Evolutionary conservation across 352 stramenopile species (phyloP), one percentile per base, ranked within the genome.

Genomic region (Aphanomyces invadans): DNA sequence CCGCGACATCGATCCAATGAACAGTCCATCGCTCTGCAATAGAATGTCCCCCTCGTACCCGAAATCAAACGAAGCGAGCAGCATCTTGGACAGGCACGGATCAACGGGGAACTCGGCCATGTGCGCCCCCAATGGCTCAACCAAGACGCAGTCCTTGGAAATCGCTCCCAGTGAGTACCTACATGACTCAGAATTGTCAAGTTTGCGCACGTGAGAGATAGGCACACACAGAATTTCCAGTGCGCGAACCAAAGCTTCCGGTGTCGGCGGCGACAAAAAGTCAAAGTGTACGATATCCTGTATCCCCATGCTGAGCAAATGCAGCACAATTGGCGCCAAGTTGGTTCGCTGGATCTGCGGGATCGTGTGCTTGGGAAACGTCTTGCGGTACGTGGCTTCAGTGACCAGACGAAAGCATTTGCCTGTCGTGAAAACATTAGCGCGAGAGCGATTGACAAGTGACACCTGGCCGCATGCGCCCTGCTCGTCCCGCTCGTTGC

Each of bases 21-120:
- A n/a, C n/a, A n/a, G n/a, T n/a, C n/a, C 86, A 70, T 32, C 82
- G 68, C 69, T 92, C 79, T 7, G 79, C 77, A 70, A 92, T 54
- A 2, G 0, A 63, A 23, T 38, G 10, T 66, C 4, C 44, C 11
- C 19, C 12, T 4, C 51, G n/a, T 53, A 70, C 60, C 71, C 59
- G 42, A 83, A 88, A 26, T 73, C 62, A 36, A 87, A 78, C 0
- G 84, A 90, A n/a, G 79, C 71, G 0, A 91, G 55, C 32, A 93
- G 66, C 26, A 87, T 80, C 46, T 85, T 89, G 1, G 82, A 83
- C 26, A 93, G 64, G 31, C 87, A 81, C 31, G 97, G 96, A 42
- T 98, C 96, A 19, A 99, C 76, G 4, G 97, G 97, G 72, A 99
- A 99, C 68, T 99, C 92, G 42, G 84, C 87, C 94, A 99, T 99